A percentile compares a stretch with the other conserved stretches of the same genome.
phyloP scores from a whole-genome alignment of 2,329 filamentous ascomycete genomes.

The Hypoxylon rubiginosum region DNA sequence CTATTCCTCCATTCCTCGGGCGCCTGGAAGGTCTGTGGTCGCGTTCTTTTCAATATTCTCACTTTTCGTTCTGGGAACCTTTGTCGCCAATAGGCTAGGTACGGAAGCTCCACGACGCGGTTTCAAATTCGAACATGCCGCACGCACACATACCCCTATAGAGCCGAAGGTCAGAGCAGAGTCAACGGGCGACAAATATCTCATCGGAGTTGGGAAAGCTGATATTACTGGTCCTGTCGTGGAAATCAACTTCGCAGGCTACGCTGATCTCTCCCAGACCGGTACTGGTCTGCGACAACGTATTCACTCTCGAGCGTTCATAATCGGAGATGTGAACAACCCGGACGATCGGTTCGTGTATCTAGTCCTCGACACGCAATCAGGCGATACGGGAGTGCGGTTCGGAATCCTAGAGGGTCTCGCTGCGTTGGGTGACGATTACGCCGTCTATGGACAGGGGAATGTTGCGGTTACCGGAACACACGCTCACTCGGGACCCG shows the following conservation, averaged over 20 bases:
- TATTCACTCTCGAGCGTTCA: slow-evolving; percentile 88
- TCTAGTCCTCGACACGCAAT: slow-evolving; percentile 86
- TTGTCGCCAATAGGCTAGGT: slow-evolving; percentile 46
- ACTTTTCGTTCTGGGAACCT: slow-evolving; percentile 53
- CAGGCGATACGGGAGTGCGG: slow-evolving; percentile 87
- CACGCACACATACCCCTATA: slow-evolving; percentile 28
- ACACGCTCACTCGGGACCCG: slow-evolving; percentile 90
- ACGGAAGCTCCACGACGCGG: slow-evolving; percentile 23
- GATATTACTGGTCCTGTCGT: slow-evolving; percentile 80
- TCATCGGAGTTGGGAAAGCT: slow-evolving; percentile 66
- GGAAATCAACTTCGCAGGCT: slow-evolving; percentile 91
- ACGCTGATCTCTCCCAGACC: slow-evolving; percentile 83
- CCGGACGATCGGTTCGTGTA: slow-evolving; percentile 83
- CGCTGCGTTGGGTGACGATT: slow-evolving; percentile 75
- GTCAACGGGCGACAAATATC: slow-evolving; percentile 58
- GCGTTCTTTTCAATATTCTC: slow-evolving; percentile 51
- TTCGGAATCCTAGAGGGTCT: slow-evolving; percentile 85
- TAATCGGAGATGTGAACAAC: slow-evolving; percentile 77
- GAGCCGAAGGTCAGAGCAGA: slow-evolving; percentile 40
- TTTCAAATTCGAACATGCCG: slow-evolving; percentile 40
- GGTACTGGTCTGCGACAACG: slow-evolving; percentile 87
- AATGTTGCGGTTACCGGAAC: slow-evolving; percentile 93
- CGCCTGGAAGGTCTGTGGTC: slow-evolving; percentile 47
- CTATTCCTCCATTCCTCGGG: slow-evolving; percentile 33
- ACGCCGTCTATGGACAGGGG: slow-evolving; percentile 79